phyloP scores from a whole-genome alignment of 257 asterid species.

The Nicotiana attenuata region DNA sequence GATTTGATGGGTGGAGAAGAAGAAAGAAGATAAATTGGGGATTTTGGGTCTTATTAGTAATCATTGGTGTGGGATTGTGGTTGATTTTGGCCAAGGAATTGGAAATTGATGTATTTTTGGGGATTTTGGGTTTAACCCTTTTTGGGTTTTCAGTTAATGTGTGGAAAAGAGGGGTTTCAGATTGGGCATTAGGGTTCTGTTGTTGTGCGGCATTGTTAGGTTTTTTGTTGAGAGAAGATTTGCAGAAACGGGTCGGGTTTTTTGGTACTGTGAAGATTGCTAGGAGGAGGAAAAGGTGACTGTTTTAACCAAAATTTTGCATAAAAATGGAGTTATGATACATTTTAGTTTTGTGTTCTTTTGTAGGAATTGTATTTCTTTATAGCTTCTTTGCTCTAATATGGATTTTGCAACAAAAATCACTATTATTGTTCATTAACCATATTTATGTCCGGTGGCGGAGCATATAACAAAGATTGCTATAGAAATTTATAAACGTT shows the following conservation, averaged over 20 bases:
- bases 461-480: no score
- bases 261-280: slow-evolving; percentile 27
- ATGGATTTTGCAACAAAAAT: no score
- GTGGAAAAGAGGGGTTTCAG: slow-evolving; percentile 49
- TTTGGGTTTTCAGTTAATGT: slow-evolving; percentile 55
- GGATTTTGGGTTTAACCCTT: slow-evolving; percentile 40
- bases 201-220: slow-evolving; percentile 59
- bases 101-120: slow-evolving; percentile 29
- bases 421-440: no score
- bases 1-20: slow-evolving; percentile 54
- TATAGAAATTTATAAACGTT: no score
- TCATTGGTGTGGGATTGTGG: slow-evolving; percentile 40
- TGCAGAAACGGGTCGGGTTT: slow-evolving; percentile 20
- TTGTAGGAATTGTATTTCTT: background rate
- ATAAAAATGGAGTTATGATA: background rate
- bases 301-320: background rate
- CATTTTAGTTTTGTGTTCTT: no score
- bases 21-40: slow-evolving; percentile 29
- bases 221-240: slow-evolving; percentile 37
- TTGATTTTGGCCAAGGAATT: slow-evolving; percentile 34
- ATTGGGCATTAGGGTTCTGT: slow-evolving; percentile 69
- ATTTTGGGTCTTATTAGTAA: slow-evolving; percentile 32
- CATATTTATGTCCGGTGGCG: no score
- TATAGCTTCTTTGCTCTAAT: no score
- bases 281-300: slow-evolving; percentile 27